These are phyloP conservation scores for Geotrichum europaeum DNA, from an alignment of 1,139 yeast genomes.

Conservation along the genomic window DNA sequence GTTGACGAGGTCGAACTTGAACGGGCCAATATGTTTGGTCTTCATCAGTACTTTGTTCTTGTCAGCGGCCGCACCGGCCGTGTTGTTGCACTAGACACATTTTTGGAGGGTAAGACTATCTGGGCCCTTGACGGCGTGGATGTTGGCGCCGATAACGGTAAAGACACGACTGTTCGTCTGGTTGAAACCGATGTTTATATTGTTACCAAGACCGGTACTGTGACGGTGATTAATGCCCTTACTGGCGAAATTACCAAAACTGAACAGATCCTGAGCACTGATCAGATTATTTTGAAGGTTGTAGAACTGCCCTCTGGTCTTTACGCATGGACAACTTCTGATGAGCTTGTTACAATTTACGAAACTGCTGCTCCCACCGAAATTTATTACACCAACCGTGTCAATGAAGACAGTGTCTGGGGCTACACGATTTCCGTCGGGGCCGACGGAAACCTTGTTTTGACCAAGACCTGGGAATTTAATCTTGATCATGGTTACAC, in stretches of 20 bases:
- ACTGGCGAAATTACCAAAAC: slow-evolving; percentile 20
- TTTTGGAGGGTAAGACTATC: slow-evolving; percentile 33
- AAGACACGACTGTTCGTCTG: slow-evolving; percentile 7
- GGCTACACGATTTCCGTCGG: slow-evolving; percentile 23
- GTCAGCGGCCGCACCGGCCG: slow-evolving; percentile 40
- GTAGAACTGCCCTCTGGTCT: slow-evolving; percentile 9
- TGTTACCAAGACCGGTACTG: slow-evolving; percentile 21
- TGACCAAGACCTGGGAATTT: slow-evolving; percentile 25
- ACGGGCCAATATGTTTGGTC: slow-evolving; percentile 43
- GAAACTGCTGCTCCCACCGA: slow-evolving; percentile 16
- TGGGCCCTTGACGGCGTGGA: slow-evolving; percentile 39
- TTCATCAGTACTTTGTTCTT: slow-evolving; percentile 43
- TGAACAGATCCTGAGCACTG: slow-evolving; percentile 6
- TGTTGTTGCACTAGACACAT: slow-evolving; percentile 42
- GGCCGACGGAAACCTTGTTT: slow-evolving; percentile 9
- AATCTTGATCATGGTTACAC: slow-evolving; percentile 30
- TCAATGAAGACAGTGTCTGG: slow-evolving; percentile 17
- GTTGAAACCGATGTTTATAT: slow-evolving; percentile 24
- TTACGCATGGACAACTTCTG: slow-evolving; percentile 21
- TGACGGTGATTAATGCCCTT: slow-evolving; percentile 23
- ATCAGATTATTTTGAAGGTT: slow-evolving; percentile 11
- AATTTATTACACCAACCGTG: slow-evolving; percentile 21
- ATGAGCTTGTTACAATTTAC: slow-evolving; percentile 3
- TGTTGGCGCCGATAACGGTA: slow-evolving; percentile 20
- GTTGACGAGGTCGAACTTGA: background rate